These are phyloP conservation scores for Trichosanthes truncata DNA, from an alignment of 306 rosid species.

Conservation along the genomic window DNA sequence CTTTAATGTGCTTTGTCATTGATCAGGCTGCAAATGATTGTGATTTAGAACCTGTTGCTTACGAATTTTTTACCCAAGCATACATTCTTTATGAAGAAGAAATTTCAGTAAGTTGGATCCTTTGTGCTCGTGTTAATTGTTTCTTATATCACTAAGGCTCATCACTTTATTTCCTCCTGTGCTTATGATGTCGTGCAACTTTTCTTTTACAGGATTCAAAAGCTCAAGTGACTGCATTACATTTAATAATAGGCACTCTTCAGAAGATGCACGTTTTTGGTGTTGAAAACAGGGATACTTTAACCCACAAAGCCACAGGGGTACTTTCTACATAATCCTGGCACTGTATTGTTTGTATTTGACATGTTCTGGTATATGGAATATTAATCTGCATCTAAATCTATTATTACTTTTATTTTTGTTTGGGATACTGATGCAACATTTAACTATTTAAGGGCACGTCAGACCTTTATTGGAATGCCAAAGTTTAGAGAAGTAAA, in stretches of 20 bases:
- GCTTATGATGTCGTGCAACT: neutral
- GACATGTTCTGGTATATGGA: neutral
- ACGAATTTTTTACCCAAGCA: slow-evolving; percentile 96
- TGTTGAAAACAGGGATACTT: slow-evolving; percentile 95
- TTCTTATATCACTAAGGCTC: neutral
- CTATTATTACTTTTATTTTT: neutral
- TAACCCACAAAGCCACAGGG: slow-evolving; percentile 99
- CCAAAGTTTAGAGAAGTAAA: neutral
- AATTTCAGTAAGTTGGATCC: slow-evolving; percentile 67
- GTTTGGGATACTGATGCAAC: neutral
- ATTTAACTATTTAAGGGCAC: neutral
- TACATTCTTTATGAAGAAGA: slow-evolving; percentile 97
- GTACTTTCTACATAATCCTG: slow-evolving; percentile 31
- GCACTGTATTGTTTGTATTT: neutral
- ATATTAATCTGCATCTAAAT: neutral
- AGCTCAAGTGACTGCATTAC: slow-evolving; percentile 90
- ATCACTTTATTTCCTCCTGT: neutral
- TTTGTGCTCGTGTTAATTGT: neutral
- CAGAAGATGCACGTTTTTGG: slow-evolving; percentile 99
- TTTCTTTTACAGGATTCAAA: slow-evolving; percentile 67
- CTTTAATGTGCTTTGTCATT: slow-evolving; percentile 17
- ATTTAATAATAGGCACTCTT: slow-evolving; percentile 93
- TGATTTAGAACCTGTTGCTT: slow-evolving; percentile 90
- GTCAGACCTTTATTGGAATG: neutral
- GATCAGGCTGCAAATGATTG: slow-evolving; percentile 90